Percentiles rank a stretch among this genome's conserved stretches.
Evolutionary conservation across 176 grass and related monocot genomes (phyloP).

Genomic region (Poa pratensis): DNA sequence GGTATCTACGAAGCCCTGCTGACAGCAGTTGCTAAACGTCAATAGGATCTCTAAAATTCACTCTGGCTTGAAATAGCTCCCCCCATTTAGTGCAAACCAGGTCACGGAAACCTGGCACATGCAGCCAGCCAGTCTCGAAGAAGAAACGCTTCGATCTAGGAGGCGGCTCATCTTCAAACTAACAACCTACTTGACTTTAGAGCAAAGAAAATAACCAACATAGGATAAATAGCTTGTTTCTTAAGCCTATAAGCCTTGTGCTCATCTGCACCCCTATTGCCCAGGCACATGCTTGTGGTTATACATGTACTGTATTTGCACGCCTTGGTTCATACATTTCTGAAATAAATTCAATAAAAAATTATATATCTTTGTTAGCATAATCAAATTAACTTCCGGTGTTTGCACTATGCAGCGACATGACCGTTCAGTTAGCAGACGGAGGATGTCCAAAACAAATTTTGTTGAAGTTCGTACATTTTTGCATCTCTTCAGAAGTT

Average conservation of each 20-base stretch:
- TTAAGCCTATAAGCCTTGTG: background rate
- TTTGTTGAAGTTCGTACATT: constrained; percentile 99
- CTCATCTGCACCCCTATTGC: background rate
- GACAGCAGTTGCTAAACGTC: no score
- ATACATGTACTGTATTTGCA: constrained; percentile 27
- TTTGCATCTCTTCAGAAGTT: constrained; percentile 96
- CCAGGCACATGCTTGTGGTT: background rate
- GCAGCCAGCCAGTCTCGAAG: no score
- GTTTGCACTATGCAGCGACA: constrained; percentile 36
- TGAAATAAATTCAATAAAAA: constrained; percentile 32
- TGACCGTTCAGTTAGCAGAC: constrained; percentile 44
- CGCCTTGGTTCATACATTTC: background rate
- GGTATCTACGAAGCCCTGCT: no score
- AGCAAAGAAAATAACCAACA: background rate
- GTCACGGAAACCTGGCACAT: no score
- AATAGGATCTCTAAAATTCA: no score
- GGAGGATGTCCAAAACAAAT: constrained; percentile 82
- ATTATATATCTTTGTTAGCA: constrained; percentile 9
- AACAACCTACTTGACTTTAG: constrained; percentile 1
- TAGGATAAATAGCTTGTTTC: constrained; percentile 2
- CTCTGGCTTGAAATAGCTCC: no score
- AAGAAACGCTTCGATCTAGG: no score
- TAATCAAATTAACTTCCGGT: constrained; percentile 35
- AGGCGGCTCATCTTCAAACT: no score
- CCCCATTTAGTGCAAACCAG: no score